Percentiles rank a stretch among this genome's conserved stretches.
phyloP scores from a whole-genome alignment of 495 filamentous ascomycete genomes.

The Peziza echinospora region DNA sequence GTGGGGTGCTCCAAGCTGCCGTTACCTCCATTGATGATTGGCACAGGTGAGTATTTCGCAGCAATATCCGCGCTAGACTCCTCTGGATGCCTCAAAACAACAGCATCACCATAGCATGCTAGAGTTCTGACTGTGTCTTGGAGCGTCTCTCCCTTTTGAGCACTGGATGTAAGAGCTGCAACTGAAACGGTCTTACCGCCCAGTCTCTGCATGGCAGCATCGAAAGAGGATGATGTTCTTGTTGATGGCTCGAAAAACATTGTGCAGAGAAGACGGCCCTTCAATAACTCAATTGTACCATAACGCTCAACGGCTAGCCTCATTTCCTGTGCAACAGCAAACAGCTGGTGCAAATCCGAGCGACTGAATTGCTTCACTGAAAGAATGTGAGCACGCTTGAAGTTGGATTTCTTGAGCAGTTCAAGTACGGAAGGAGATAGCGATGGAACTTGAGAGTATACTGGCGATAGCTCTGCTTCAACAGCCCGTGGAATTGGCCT shows the following conservation, averaged over 20 bases:
- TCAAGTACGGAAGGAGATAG: slow-evolving; percentile 39
- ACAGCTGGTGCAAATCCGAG: slow-evolving; percentile 70
- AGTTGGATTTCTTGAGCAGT: slow-evolving; percentile 52
- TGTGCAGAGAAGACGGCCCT: slow-evolving; percentile 62
- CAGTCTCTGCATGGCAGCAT: slow-evolving; percentile 92
- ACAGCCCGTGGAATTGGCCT: background rate
- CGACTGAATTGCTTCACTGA: slow-evolving; percentile 78
- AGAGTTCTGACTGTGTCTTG: slow-evolving; percentile 87
- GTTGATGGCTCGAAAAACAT: slow-evolving; percentile 98
- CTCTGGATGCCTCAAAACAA: slow-evolving; percentile 80
- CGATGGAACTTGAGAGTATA: slow-evolving; percentile 18
- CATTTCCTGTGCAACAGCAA: slow-evolving; percentile 94
- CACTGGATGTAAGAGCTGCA: slow-evolving; percentile 56
- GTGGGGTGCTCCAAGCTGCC: slow-evolving; percentile 89
- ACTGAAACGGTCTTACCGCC: slow-evolving; percentile 66
- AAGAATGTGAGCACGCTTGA: slow-evolving; percentile 68
- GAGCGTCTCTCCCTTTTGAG: slow-evolving; percentile 78
- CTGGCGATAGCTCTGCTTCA: slow-evolving; percentile 8
- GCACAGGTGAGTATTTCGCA: slow-evolving; percentile 64
- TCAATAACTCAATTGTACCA: slow-evolving; percentile 69
- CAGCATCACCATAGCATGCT: slow-evolving; percentile 79
- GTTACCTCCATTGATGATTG: slow-evolving; percentile 82
- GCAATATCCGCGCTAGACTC: slow-evolving; percentile 56
- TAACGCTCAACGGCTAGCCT: slow-evolving; percentile 74
- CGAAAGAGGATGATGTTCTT: slow-evolving; percentile 85